Base-by-base conservation (phyloP, 371 early-diverging fungal genomes). In the Actinomortierella wolfii region DNA sequence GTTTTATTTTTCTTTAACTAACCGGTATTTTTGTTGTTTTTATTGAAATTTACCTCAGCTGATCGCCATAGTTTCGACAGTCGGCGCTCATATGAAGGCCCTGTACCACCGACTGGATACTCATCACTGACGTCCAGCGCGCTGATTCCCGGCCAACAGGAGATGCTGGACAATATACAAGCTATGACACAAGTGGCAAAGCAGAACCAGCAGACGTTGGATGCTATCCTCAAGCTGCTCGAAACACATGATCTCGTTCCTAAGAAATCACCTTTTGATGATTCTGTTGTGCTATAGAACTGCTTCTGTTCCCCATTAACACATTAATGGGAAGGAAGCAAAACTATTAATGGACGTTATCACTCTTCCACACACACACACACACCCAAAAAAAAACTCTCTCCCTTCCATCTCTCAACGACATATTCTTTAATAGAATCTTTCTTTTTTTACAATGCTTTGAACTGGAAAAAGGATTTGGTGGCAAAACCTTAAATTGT, bases 171-270 rank as follows among this genome's bases (percentile, higher is more conserved):
- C 14, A 81, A 80, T 50, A 63, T 85, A 23, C 82, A 80, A 47
- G 60, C 74, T 7, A 67, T 86, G 47, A 80, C 81, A 43, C 61
- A 69, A 7, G 58, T 84, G 20, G 73, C 83, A 24, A 68, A 79
- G 42, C 83, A 86, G 57, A 86, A 86, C 48, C 84, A 84, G 50
- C 77, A 76, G 58, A 79, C 81, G 14, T 83, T 86, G 45, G 78
- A 84, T 28, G 71, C 76, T 43, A 78, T 86, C 17, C 63, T 82
- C 25, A 60, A 59, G 49, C 63, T 76, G 8, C 76, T 85, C 17
- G 82, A 82, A 55, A 76, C 75, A 34, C 79, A 82, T 28, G 51
- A 71, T 1, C 49, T 71, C 4, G 73, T 71, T 5, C 73, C 73
- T 0, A 71, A 71, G 45, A 71, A 66, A 21, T 71, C 73, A 0